Evolutionary conservation across 768 basidiomycete genomes (phyloP), one percentile per base, ranked within the genome.

Genomic region (Ramaria sp.): DNA sequence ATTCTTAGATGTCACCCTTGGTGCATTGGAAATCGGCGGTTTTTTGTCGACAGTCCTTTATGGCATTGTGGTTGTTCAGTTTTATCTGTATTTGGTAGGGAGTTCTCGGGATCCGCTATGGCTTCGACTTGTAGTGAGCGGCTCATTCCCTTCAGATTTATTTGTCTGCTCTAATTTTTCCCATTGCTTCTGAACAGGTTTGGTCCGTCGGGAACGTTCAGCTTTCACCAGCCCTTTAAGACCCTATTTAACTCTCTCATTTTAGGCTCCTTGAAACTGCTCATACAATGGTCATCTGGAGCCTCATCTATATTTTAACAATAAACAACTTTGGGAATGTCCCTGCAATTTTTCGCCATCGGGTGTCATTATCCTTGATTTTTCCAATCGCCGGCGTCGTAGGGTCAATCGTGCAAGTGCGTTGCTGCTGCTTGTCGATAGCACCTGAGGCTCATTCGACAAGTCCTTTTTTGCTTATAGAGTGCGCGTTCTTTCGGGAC

Each of bases 401-500:
- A 4, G 53, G 53, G 17, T 30, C 53, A 9, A 27, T 37, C 38
- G 42, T 43, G 38, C 53, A 54, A 22, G 53, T 54, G 38, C 12
- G 39, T n/a, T n/a, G 39, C n/a, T 41, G n/a, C 39, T 3, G n/a
- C 39, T 7, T 41, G n/a, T 41, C 7, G n/a, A 13, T 41, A n/a
- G 39, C 38, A 19, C 22, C 3, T 6, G 19, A 22, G 30, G 12
- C 38, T 42, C 20, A 13, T 41, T 7, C 41, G 24, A 39, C 11
- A 17, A 54, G 53, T n/a, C 27, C 37, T 54, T 54, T 19, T 54
- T 54, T 42, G 53, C 53, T 10, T 43, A 43, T 12, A 30, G 53
- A 22, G 31, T 54, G 22, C 53, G 38, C 27, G 38, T 54, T 15
- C 38, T 54, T 17, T 39, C 38, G 3, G 38, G 53, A 3, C 27